These are phyloP conservation scores for Ophiostoma sp. DNA, from an alignment of 2,329 filamentous ascomycete species.

Conservation along the genomic window DNA sequence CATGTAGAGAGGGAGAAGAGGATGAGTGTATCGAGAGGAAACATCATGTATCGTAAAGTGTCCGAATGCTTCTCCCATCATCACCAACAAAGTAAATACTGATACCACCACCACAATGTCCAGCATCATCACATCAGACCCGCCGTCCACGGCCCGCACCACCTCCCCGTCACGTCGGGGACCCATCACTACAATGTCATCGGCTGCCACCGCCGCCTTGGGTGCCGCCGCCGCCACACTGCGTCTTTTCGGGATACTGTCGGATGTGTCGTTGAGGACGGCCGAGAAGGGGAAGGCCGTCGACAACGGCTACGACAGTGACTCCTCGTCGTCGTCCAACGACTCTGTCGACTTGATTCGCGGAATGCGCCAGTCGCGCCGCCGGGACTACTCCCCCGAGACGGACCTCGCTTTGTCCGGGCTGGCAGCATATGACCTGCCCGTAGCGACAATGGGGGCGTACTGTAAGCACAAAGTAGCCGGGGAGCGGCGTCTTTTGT, in stretches of 20 bases:
- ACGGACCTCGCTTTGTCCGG: background rate
- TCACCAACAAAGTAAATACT: background rate
- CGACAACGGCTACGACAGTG: background rate
- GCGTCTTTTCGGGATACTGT: background rate
- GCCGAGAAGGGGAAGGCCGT: background rate
- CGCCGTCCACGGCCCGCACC: background rate
- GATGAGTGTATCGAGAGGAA: background rate
- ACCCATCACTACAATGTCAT: no score
- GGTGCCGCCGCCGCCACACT: background rate
- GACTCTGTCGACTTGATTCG: background rate
- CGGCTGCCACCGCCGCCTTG: background rate
- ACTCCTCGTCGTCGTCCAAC: background rate
- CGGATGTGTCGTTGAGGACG: background rate
- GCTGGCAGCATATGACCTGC: conserved; percentile 10
- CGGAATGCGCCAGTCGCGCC: background rate
- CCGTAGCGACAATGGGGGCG: background rate
- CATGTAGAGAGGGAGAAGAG: background rate
- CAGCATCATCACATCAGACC: background rate
- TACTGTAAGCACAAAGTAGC: background rate
- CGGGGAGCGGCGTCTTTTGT: background rate
- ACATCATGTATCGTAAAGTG: no score
- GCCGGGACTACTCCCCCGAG: background rate
- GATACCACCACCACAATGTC: background rate
- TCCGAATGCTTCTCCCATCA: no score
- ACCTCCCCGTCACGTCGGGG: background rate